A percentile compares a stretch with the other conserved stretches of the same genome.
phyloP scores from a whole-genome alignment of 2,329 filamentous ascomycete genomes.

The Fusarium sp. region DNA sequence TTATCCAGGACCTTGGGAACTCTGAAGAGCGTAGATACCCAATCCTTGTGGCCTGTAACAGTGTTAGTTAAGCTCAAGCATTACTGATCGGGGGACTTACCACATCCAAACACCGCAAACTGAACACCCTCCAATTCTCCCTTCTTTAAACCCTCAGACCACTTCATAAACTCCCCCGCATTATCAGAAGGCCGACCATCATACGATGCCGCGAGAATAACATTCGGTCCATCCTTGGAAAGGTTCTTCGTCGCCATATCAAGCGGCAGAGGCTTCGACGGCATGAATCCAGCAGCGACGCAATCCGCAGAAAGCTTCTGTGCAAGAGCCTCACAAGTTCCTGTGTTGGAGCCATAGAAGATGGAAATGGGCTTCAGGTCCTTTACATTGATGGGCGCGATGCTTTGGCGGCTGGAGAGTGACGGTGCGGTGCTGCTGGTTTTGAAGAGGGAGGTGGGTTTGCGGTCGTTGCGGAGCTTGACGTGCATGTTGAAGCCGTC shows the following conservation, averaged over 20 bases:
- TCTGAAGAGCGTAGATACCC: slow-evolving; percentile 72
- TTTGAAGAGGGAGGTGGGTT: slow-evolving; percentile 1
- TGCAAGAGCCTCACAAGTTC: slow-evolving; percentile 6
- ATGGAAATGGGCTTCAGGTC: slow-evolving; percentile 11
- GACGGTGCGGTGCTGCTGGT: not conserved
- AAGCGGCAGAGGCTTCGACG: not conserved
- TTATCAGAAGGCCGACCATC: slow-evolving; percentile 10
- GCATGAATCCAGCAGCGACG: slow-evolving; percentile 6
- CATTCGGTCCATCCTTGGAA: not conserved
- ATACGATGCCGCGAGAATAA: not conserved
- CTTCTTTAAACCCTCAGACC: not conserved
- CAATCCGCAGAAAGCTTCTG: slow-evolving; percentile 7
- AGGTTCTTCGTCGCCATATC: not conserved
- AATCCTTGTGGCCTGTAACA: slow-evolving; percentile 53
- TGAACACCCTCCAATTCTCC: not conserved
- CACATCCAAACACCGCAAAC: slow-evolving; percentile 8
- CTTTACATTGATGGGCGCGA: not conserved
- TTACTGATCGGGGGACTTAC: not conserved
- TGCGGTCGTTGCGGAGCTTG: slow-evolving; percentile 4
- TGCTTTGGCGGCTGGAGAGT: not conserved
- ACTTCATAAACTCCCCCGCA: not conserved
- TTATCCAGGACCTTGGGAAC: slow-evolving; percentile 72
- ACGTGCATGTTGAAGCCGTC: slow-evolving; percentile 5
- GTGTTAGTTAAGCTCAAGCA: not conserved
- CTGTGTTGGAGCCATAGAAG: slow-evolving; percentile 5